Conservation (phyloP, 2,329 filamentous ascomycete species). For the Gremmenia infestans region DNA sequence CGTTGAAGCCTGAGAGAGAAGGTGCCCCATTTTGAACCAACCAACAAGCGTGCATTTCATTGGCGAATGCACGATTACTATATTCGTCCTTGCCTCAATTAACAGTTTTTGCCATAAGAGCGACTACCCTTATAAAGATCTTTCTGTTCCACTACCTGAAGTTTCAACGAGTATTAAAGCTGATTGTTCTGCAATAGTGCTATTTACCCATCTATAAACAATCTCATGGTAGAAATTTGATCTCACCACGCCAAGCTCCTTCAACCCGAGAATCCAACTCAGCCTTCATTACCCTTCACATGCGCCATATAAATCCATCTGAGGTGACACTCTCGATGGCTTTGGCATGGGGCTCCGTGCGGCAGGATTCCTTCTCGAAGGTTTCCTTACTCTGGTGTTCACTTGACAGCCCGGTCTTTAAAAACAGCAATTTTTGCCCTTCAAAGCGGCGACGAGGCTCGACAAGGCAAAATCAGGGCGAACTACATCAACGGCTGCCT, state of each 20-base stretch:
- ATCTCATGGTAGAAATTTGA: background rate
- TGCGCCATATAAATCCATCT: background rate
- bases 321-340: background rate
- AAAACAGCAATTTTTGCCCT: background rate
- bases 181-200: background rate
- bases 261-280: background rate
- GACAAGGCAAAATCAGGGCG: conserved; percentile 2
- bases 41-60: background rate
- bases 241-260: background rate
- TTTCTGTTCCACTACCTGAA: background rate
- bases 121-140: background rate
- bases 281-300: background rate
- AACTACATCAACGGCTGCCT: background rate
- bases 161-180: background rate
- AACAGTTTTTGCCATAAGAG: background rate
- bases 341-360: background rate
- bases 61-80: background rate
- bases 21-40: background rate
- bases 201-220: background rate
- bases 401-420: background rate
- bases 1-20: background rate
- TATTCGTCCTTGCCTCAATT: background rate
- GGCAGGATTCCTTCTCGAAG: background rate
- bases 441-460: background rate
- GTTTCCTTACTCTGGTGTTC: background rate